These are phyloP conservation scores for Copromyces sp. DNA, from an alignment of 495 filamentous ascomycete species.

Conservation along the genomic window DNA sequence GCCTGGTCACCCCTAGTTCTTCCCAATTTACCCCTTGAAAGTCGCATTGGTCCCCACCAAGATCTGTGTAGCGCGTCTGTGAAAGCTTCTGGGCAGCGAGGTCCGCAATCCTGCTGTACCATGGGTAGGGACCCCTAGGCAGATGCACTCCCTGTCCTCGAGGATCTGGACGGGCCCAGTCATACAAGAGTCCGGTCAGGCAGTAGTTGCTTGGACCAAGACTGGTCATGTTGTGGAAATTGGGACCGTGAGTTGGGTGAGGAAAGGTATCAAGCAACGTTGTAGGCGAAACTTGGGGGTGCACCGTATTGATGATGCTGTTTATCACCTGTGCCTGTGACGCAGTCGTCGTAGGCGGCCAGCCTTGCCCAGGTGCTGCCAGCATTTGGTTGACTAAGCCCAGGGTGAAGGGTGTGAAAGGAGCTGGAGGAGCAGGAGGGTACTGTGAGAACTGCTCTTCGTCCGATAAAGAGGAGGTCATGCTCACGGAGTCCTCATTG, in stretches of 20 bases:
- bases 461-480: not conserved
- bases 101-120: conserved; percentile 14
- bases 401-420: not conserved
- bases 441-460: not conserved
- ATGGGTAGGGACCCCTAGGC: conserved; percentile 8
- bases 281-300: not conserved
- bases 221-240: conserved; percentile 6
- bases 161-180: conserved; percentile 21
- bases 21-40: conserved; percentile 74
- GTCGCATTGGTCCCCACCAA: conserved; percentile 53
- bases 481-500: not conserved
- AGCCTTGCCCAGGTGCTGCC: not conserved
- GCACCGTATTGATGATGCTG: not conserved
- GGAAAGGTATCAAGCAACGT: not conserved
- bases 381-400: not conserved
- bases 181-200: conserved; percentile 20
- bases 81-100: conserved; percentile 4
- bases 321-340: not conserved
- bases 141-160: not conserved
- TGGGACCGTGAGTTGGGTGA: not conserved
- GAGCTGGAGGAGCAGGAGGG: not conserved
- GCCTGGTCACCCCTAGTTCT: conserved; percentile 49
- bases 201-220: conserved; percentile 19
- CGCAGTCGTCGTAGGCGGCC: not conserved
- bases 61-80: conserved; percentile 32